phyloP scores from a whole-genome alignment of 2,329 filamentous ascomycete species.

The Microcera coccophila region DNA sequence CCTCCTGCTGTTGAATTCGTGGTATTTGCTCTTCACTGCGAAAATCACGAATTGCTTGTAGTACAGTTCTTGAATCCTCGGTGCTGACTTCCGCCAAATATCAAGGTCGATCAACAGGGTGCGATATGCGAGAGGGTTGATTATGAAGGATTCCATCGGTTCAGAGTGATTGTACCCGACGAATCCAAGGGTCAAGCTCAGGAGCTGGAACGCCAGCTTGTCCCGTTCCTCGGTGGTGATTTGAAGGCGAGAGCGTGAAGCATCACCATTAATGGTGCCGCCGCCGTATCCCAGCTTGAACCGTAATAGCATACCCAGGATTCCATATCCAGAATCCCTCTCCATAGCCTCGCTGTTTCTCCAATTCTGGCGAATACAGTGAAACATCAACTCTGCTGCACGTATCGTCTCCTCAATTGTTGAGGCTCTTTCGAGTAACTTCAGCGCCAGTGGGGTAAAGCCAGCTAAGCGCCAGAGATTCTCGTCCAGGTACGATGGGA shows the following conservation, averaged over 20 bases:
- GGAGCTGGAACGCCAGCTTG: conserved; percentile 56
- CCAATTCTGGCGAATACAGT: conserved; percentile 87
- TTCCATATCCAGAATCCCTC: conserved; percentile 86
- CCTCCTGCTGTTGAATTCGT: conserved; percentile 85
- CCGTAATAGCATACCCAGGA: conserved; percentile 77
- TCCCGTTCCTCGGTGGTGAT: conserved; percentile 53
- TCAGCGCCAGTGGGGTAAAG: conserved; percentile 79
- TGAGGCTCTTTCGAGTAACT: conserved; percentile 73
- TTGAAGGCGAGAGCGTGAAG: conserved; percentile 36
- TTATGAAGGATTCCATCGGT: conserved; percentile 84
- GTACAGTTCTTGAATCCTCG: conserved; percentile 79
- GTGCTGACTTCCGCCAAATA: conserved; percentile 78
- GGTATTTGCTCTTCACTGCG: conserved; percentile 83
- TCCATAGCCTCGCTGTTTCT: conserved; percentile 98
- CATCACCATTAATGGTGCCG: conserved; percentile 28
- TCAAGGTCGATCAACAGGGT: conserved; percentile 89
- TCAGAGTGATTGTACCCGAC: conserved; percentile 80
- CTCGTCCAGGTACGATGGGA: conserved; percentile 84
- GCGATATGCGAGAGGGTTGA: conserved; percentile 91
- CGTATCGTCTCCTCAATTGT: conserved; percentile 68
- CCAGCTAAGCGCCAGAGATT: conserved; percentile 91
- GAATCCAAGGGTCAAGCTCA: conserved; percentile 77
- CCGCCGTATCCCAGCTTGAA: conserved; percentile 66
- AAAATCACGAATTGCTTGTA: conserved; percentile 90
- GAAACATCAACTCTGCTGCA: conserved; percentile 78